Evolutionary conservation across 116 monocot genomes (phyloP), one percentile per base, ranked within the genome.

Genomic region (Phalaenopsis hybrid): DNA sequence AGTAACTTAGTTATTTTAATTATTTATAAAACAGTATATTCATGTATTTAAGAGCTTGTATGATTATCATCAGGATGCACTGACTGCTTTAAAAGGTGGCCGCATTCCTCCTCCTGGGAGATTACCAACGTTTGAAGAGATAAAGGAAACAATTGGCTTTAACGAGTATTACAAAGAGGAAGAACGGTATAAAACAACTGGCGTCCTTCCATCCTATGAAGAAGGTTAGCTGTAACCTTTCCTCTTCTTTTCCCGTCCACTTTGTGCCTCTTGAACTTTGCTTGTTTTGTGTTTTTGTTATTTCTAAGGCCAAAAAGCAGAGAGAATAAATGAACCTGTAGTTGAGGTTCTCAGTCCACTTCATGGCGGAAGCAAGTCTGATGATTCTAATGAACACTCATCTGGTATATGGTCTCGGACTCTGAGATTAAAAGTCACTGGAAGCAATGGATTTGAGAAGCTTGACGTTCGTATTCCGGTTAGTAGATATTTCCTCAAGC

Each of bases 101-200:
- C 91, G 97, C 61, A 21, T 97, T 18, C 94, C 94, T 80, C 86
- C 97, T 75, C 97, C 97, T 49, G 81, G 91, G 43, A 90, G 84
- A 51, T 85, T 97, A 77, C 97, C 93, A 70, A 91, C 94, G 21
- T 97, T 97, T 88, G 92, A 91, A 57, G 97, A 97, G 84, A 91
- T 97, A 41, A 97, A 92, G 83, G 90, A 93, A 41, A 91, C 79
- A 65, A 79, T 97, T 81, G 97, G 97, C 41, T 97, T 97, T 79
- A 91, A 92, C 84, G 81, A 82, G 28, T 97, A 97, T 83, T 97
- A 97, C 83, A 88, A 90, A 84, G 97, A 97, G 85, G 97, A 97
- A 81, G 86, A 90, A 81, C 82, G 70, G 23, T 97, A 97, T 57
- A 88, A 73, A 72, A 81, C 75, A 23, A 81, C 20, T 77, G 51